Base-by-base conservation (phyloP, 345 rosid genomes). In the Bruguiera sexangula region DNA sequence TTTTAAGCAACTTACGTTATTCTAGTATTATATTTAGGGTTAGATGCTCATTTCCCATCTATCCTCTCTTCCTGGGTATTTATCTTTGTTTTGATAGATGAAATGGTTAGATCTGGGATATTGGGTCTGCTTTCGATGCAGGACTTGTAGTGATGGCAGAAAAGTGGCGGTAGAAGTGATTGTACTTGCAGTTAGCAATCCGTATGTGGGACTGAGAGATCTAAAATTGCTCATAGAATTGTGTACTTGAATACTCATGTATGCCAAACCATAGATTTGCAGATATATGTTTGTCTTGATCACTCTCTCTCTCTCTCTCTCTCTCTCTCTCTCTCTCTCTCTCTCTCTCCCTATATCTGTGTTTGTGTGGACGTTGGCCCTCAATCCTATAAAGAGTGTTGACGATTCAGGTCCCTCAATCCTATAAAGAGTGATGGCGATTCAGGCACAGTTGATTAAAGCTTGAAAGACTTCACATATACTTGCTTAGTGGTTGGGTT, bases 81-180 rank as follows among this genome's bases (percentile, higher is more conserved):
- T 53, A 27, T 63, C 27, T 73, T 70, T 62, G 63, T 65, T 63
- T 27, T 63, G 73, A 46, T 21, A 50, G 50, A 65, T 46, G 69
- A 60, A 48, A 60, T 39, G 58, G 63, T 56, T 65, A 73, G 79
- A 67, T 75, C 77, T 66, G 61, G 34, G 63, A 57, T 63, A 57
- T 57, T 56, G 75, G 69, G 69, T 79, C 81, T 72, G 63, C 77
- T 78, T 73, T 80, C 39, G 82, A 78, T 73, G 79, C 79, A 66
- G 53, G 56, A 75, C 75, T 71, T 32, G 72, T 9, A 66, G 67
- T 58, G 53, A 67, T 37, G 63, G 29, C 8, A 66, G 67, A 59
- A 69, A 78, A 69, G 81, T 77, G 71, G 77, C 46, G 39, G 69
- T 63, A 60, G 50, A 32, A 67, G 79, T 78, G 72, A 72, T 73